phyloP scores from a whole-genome alignment of 2,329 filamentous ascomycete species.

The Talaromyces funiculosus region DNA sequence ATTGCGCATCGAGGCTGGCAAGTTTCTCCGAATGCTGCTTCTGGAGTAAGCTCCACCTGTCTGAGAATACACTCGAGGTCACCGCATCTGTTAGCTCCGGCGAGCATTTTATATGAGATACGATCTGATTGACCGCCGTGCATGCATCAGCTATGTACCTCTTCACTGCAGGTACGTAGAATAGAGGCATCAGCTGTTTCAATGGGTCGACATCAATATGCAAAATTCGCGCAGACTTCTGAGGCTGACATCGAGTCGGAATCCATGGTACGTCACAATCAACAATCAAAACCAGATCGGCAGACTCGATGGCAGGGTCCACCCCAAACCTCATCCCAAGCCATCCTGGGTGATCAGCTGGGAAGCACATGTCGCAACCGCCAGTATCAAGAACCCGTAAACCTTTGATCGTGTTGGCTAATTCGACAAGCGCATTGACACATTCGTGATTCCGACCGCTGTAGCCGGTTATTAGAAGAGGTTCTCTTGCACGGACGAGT shows the following conservation, averaged over 20 bases:
- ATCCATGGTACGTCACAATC: background rate
- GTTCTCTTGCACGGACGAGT: background rate
- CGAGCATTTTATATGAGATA: background rate
- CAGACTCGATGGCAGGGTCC: background rate
- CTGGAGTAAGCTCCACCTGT: background rate
- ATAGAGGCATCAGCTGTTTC: background rate
- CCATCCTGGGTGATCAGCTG: background rate
- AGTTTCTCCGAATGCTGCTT: background rate
- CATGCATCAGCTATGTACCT: background rate
- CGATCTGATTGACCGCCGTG: background rate
- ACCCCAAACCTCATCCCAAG: background rate
- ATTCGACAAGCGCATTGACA: background rate
- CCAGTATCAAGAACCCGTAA: background rate
- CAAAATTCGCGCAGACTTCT: background rate
- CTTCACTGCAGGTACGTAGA: background rate
- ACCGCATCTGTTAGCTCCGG: background rate
- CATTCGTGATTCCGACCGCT: background rate
- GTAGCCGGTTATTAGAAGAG: background rate
- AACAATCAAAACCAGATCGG: background rate
- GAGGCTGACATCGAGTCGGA: background rate
- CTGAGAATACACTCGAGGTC: background rate
- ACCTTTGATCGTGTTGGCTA: background rate
- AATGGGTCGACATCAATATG: background rate
- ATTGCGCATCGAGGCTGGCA: too few species aligned
- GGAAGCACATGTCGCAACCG: background rate